Evolutionary conservation across 202 grass and related monocot species (phyloP), one percentile per base, ranked within the genome.

Genomic region (Setaria viridis): DNA sequence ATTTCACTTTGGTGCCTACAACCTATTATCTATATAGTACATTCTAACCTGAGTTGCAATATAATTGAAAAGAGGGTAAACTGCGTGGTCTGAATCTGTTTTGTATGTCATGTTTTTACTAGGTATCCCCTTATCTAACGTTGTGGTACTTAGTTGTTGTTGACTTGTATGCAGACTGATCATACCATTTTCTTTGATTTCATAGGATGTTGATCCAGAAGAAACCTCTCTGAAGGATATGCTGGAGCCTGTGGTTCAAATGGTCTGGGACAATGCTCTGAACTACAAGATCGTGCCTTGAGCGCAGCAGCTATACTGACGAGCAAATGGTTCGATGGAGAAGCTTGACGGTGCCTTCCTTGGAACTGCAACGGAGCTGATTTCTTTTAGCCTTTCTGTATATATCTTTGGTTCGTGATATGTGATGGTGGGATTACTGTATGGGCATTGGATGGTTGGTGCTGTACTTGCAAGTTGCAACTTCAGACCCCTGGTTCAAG

Each of bases 251-350:
- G 45, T 11, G 2, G 76, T 87, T 8, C 54, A 50, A 53, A 80
- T 71, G 85, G 54, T 91, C 19, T 87, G 89, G 85, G 81, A 87
- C 50, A 76, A 48, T 76, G 80, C 69, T 53, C 34, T 91, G 70
- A 58, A 72, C 63, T 84, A 71, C 66, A 78, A 79, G 66, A 65
- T 79, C 11, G 35, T 2, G 10, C 11, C 85, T 60, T 81, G 59
- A 87, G 48, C 47, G 6, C 9, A 14, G 11, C 11, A 2, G 1
- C 19, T 41, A 25, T 47, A n/a, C 35, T 48, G 59, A 57, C 21
- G 55, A 66, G 30, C 16, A 62, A 48, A 50, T 12, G 21, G 13
- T 62, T 68, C 4, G 50, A n/a, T 41, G 66, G 11, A 20, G 49
- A 33, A 32, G 50, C 21, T 35, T 39, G 49, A n/a, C 35, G n/a